Evolutionary conservation across 2,329 filamentous ascomycete species (phyloP), one percentile per base, ranked within the genome.

Genomic region (Juglanconis sp.): DNA sequence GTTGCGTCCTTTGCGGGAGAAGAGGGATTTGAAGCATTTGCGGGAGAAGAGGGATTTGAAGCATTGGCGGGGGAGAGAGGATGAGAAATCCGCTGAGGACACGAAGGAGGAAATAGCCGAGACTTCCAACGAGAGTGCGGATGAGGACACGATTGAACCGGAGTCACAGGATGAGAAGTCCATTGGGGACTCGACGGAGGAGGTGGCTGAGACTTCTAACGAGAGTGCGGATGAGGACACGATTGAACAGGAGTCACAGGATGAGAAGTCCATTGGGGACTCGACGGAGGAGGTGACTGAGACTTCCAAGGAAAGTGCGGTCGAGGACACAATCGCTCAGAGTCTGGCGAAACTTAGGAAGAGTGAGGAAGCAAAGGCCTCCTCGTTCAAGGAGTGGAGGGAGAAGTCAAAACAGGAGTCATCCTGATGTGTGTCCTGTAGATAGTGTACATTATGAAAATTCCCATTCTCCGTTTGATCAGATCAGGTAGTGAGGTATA

Each of bases 341-440:
- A 10, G n/a, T 15, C 38, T 36, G n/a, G 36, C 13, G 15, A 13
- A 51, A 11, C 13, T 38, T 30, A 17, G 40, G 47, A 17, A 52
- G 47, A 42, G 8, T 5, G 31, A 42, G 47, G 54, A 36, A 44
- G 31, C 30, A 30, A 38, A 52, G 47, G 32, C 44, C 8, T 4
- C n/a, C 7, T 52, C 57, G 6, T 63, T 63, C 54, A 53, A 51
- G 54, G 58, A 63, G 47, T 63, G 61, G 61, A 63, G 61, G 35
- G 54, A 57, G 54, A 34, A 30, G 15, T 4, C 40, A n/a, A 53
- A 58, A 24, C n/a, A 34, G 13, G 47, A 32, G 1, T 24, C 30
- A 31, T 55, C 38, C 55, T 49, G 11, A 30, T 0, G 4, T 15
- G 31, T 13, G 11, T 34, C 40, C 31, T 7, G 3, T 30, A 42